Evolutionary conservation across 1,139 yeast genomes (phyloP).

Genomic region (Pichia cactophila): DNA sequence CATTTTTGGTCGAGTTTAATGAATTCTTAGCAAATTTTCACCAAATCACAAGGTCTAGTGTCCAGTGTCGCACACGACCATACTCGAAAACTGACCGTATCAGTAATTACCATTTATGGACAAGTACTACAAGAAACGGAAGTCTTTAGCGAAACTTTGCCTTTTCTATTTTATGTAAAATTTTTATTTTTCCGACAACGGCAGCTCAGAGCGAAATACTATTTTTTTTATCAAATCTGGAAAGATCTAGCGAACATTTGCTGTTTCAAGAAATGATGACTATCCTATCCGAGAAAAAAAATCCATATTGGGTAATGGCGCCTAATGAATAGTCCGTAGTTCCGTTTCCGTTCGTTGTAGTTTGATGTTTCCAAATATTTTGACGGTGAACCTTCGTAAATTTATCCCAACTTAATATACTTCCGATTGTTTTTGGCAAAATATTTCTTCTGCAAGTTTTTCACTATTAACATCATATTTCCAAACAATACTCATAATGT

Average conservation of each 20-base stretch:
- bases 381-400: too few species aligned
- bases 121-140: background rate
- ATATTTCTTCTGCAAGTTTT: background rate
- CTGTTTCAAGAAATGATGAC: too few species aligned
- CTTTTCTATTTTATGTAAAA: background rate
- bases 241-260: background rate
- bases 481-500: slow-evolving; percentile 12
- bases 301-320: too few species aligned
- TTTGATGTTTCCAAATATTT: background rate
- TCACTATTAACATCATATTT: background rate
- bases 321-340: background rate
- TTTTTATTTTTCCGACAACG: too few species aligned
- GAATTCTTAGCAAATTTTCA: too few species aligned
- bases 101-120: background rate
- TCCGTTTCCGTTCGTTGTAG: background rate
- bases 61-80: background rate
- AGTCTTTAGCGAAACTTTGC: background rate
- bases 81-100: too few species aligned
- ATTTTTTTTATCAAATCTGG: background rate
- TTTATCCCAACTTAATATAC: too few species aligned
- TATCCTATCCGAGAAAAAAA: too few species aligned
- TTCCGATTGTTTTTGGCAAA: background rate
- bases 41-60: too few species aligned
- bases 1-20: too few species aligned
- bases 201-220: too few species aligned